Base-by-base conservation (phyloP, 192 early-diverging fungal species). In the Coemansia javaensis region DNA sequence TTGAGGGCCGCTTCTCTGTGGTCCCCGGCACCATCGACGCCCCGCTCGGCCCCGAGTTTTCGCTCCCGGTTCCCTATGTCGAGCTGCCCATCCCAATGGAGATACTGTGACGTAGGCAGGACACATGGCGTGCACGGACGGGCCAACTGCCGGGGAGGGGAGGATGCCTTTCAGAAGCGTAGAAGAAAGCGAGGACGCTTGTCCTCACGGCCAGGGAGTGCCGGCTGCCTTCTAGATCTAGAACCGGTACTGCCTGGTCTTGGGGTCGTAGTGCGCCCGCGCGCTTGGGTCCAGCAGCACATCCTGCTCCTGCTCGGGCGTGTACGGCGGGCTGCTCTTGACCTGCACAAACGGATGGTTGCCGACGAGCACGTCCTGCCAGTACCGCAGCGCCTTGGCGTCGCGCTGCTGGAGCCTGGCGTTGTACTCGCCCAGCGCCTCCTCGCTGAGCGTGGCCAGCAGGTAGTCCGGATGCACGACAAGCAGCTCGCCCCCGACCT, bases 391-490 rank as follows among this genome's bases (percentile, higher is more conserved):
- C 0, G 50, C 25, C 32, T 36, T 33, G 15, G 24, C 21, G 1
- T 42, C 31, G 18, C 52, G 41, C 20, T 25, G 12, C 8, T 47
- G 13, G 0, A 61, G 32, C 40, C 50, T 61, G 32, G n/a, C n/a
- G n/a, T n/a, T n/a, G n/a, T n/a, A n/a, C n/a, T n/a, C 32, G 3
- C 53, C 50, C 4, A 66, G 47, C 24, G 47, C 11, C 3, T 41
- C 37, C 9, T 10, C 27, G 1, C 23, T 20, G 9, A 59, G 24
- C 0, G 42, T 39, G 2, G 50, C 84, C 77, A 83, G 60, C 6
- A 81, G 33, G 58, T 79, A 85, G 47, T 87, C 79, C n/a, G 85
- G 77, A 44, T 84, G 81, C 11, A 85, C 24, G 7, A 84, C 65
- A 5, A 85, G 77, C 32, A 81, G 34, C 47, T 85, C 82, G 13